Conservation (phyloP, 331 rosid species). For the Phaseolus coccineus region DNA sequence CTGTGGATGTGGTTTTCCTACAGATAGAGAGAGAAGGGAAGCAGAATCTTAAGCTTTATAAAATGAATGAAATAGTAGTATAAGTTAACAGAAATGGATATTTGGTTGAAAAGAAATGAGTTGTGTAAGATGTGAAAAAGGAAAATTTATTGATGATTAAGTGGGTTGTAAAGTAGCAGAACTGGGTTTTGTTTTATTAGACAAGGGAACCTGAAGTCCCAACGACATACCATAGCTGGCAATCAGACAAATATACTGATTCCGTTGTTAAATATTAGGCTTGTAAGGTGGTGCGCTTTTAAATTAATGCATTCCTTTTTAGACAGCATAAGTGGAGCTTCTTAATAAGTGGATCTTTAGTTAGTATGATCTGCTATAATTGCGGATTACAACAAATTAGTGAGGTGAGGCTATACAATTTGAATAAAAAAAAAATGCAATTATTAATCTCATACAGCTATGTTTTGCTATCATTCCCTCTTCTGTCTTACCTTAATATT, state of each 20-base stretch:
- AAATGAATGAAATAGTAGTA: too few relatives aligned
- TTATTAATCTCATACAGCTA: not conserved
- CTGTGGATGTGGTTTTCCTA: not conserved
- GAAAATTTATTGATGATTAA: conserved; percentile 32
- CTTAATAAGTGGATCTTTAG: not conserved
- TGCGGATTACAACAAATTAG: not conserved
- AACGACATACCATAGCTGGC: conserved; percentile 29
- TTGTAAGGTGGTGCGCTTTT: not conserved
- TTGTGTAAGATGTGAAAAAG: not conserved
- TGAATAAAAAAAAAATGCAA: not conserved
- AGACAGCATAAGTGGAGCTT: not conserved
- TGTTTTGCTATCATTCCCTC: not conserved
- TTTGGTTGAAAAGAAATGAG: not conserved
- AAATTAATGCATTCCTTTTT: conserved; percentile 25
- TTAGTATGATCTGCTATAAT: not conserved
- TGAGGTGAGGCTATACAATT: not conserved
- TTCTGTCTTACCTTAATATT: not conserved
- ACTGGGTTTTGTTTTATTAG: conserved; percentile 8
- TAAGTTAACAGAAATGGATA: not conserved
- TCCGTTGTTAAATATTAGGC: conserved; percentile 17
- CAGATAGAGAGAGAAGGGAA: not conserved
- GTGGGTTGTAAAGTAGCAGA: conserved; percentile 27
- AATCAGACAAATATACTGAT: conserved; percentile 26
- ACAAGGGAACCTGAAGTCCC: not conserved
- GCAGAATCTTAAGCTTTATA: not conserved